Evolutionary conservation across 768 basidiomycete species (phyloP).

Genomic region (Mycena polygramma): DNA sequence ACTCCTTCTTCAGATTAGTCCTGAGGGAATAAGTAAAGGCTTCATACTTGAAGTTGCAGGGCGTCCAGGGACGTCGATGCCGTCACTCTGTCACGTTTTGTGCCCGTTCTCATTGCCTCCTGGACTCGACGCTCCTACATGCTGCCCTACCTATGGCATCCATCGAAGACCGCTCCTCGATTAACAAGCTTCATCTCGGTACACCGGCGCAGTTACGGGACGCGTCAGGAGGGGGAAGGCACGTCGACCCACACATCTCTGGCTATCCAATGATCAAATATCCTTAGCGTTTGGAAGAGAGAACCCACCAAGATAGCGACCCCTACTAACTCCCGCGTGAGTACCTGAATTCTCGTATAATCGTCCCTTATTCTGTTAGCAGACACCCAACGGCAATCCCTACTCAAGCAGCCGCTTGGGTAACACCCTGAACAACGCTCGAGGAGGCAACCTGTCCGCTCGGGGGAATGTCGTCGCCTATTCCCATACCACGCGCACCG

Average conservation of each 20-base stretch:
- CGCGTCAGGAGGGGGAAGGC: slow-evolving; percentile 23
- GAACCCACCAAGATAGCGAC: slow-evolving; percentile 11
- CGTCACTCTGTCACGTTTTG: slow-evolving; percentile 14
- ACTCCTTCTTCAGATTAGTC: too few relatives aligned
- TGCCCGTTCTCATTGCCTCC: not conserved
- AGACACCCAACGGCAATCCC: slow-evolving; percentile 24
- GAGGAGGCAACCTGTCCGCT: slow-evolving; percentile 10
- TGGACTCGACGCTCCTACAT: not conserved
- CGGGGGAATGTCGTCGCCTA: not conserved
- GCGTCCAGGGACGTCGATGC: not conserved
- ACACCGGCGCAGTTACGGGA: slow-evolving; percentile 12
- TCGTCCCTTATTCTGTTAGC: slow-evolving; percentile 5
- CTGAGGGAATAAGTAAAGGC: not conserved
- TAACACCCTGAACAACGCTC: slow-evolving; percentile 1
- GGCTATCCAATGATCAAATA: not conserved
- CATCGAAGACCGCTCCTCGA: slow-evolving; percentile 17
- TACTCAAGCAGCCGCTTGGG: not conserved
- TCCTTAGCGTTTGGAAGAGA: not conserved
- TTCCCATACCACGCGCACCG: not conserved
- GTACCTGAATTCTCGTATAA: not conserved
- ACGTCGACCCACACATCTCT: slow-evolving; percentile 1
- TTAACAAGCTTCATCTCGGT: not conserved
- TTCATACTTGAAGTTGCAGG: not conserved
- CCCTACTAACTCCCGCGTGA: slow-evolving; percentile 23
- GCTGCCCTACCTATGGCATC: not conserved